These are phyloP conservation scores for Sporothrix pseudoabietina DNA, from an alignment of 2,329 filamentous ascomycete genomes.

Conservation along the genomic window DNA sequence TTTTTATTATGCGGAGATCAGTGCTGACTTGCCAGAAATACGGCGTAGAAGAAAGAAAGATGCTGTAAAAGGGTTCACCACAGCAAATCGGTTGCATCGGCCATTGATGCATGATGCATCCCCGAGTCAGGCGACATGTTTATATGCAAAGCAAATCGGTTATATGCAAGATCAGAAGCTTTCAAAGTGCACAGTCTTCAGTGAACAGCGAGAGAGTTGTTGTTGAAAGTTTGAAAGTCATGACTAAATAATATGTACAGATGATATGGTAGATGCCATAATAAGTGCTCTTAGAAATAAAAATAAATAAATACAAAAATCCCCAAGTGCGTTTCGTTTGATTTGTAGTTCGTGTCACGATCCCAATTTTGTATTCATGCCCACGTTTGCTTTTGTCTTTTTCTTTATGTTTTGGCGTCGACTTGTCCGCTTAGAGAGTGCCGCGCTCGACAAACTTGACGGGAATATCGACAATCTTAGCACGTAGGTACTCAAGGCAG, in stretches of 20 bases:
- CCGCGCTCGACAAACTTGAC: conserved; percentile 48
- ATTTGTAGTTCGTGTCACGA: neutral
- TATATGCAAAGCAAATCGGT: neutral
- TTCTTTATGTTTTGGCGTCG: neutral
- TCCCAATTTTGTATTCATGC: neutral
- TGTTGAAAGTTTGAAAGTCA: neutral
- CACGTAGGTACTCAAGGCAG: conserved; percentile 49
- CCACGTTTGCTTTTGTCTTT: neutral
- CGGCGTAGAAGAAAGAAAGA: neutral
- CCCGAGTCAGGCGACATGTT: neutral
- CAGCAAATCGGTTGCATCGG: neutral
- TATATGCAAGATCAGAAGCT: conserved; percentile 17
- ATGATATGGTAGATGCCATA: neutral
- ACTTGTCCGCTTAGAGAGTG: conserved; percentile 35
- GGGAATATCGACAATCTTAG: conserved; percentile 50
- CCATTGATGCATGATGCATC: neutral
- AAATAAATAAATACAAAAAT: neutral
- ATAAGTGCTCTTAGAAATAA: neutral
- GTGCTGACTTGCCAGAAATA: neutral
- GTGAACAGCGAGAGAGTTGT: neutral
- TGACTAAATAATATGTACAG: conserved; percentile 6
- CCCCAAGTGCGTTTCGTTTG: neutral
- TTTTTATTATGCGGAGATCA: conserved; percentile 5
- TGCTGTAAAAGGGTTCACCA: neutral
- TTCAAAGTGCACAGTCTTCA: too few relatives aligned